phyloP scores from a whole-genome alignment of 331 rosid species.

The Quercus phellos region DNA sequence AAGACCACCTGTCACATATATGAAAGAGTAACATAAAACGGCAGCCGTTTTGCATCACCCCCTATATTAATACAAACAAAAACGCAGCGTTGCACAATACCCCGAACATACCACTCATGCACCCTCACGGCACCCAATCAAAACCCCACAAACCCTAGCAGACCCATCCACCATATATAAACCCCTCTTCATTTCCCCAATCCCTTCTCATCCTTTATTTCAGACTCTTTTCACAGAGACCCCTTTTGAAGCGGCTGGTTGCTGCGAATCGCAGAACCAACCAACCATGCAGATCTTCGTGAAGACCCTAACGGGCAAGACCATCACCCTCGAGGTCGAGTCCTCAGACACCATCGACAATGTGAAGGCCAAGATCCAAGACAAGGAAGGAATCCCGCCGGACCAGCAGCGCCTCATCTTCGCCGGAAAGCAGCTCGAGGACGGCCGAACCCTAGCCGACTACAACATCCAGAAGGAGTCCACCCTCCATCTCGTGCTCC shows the following conservation, averaged over 20 bases:
- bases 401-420: conserved; percentile 94
- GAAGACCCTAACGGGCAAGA: conserved; percentile 94
- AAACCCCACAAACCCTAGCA: conserved; percentile 13
- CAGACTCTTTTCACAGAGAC: too few species aligned
- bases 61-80: too few species aligned
- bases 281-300: conserved; percentile 84
- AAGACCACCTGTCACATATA: too few species aligned
- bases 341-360: conserved; percentile 90
- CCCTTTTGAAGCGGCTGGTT: too few species aligned
- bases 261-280: not conserved
- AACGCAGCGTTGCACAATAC: not conserved
- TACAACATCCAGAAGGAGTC: conserved; percentile 94
- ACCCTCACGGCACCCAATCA: not conserved
- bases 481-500: conserved; percentile 82
- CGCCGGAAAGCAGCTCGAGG: conserved; percentile 95
- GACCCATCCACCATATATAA: not conserved
- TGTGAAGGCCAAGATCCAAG: conserved; percentile 87
- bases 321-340: conserved; percentile 93
- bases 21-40: too few species aligned
- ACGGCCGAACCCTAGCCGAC: conserved; percentile 91
- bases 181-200: not conserved
- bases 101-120: not conserved
- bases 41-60: too few species aligned
- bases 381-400: conserved; percentile 94
- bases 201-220: too few species aligned